Evolutionary conservation across 805 yeast genomes (phyloP), one percentile per base, ranked within the genome.

Genomic region (Kazachstania bromeliacearum): DNA sequence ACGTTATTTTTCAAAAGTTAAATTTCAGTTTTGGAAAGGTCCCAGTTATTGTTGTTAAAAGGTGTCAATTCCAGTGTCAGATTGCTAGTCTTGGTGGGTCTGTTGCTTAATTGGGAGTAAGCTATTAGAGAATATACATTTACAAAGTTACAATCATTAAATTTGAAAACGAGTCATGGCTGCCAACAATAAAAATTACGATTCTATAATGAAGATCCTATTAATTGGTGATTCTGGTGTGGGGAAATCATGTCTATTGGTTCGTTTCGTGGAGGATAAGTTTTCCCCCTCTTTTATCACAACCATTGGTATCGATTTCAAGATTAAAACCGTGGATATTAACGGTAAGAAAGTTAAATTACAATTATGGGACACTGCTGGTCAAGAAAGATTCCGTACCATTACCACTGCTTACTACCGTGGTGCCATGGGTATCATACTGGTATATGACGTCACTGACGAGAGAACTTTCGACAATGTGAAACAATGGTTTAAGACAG

Each of bases 331-430:
- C 20, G 84, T 88, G 48, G 96, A 89, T 51, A 73, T 88, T 46
- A 89, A 89, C 45, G 96, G 95, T 36, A 83, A 84, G 63, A 81
- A 81, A 46, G 83, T 92, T 63, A 92, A 92, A 66, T 73, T 89
- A 57, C 98, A 92, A 62, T 83, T 89, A 30, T 82, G 96, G 96
- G 96, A 87, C 59, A 87, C 96, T 28, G 96, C 96, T 1, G 96
- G 96, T n/a, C 96, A 87, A 65, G 96, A 87, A 60, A 71, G 96
- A 55, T 87, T 87, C 67, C 75, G 95, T 65, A 85, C 95, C 28
- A 87, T 87, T 64, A 88, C 92, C 33, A 81, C 92, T n/a, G 89
- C 94, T 1, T 83, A 83, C 62, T 83, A 83, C 63, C 75, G 94
- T 61, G 94, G 94, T 39, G 92, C 94, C 39, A 79, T 80, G 78